Evolutionary conservation across 352 stramenopile species (phyloP), one percentile per base, ranked within the genome.

Genomic region (Pythium monospermum): DNA sequence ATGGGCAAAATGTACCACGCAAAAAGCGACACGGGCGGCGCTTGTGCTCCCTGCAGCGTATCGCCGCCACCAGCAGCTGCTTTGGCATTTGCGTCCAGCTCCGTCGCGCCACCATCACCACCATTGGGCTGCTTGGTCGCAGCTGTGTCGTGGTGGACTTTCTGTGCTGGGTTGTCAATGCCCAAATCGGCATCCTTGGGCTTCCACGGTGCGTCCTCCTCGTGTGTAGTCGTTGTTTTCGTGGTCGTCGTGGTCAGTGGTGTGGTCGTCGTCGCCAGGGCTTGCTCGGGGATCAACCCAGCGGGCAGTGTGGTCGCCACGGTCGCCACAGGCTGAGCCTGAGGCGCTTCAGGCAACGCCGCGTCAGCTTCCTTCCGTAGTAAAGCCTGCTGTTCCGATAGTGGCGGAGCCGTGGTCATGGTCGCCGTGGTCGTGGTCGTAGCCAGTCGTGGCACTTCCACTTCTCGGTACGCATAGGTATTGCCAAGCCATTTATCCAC

Each of bases 1-100:
- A 92, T 64, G 0, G 81, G 81, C 31, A 92, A 45, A 38, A 88
- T 74, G 72, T 92, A 92, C 81, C 76, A 92, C 30, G 69, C 72
- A 44, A 90, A 90, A 8, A 92, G 61, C 33, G 76, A 81, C 36
- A 90, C 65, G n/a, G 62, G 72, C 43, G 81, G 78, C 23, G 73
- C 75, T 18, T 45, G 66, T 41, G 70, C 66, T 3, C 61, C 59
- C 51, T 85, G 66, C 2, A 87, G 56, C 8, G 53, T 49, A 21
- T 67, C 54, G 39, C 61, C 68, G 32, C 76, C 60, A n/a, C n/a
- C n/a, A n/a, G n/a, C n/a, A n/a, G n/a, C n/a, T 40, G 45, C 54
- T 33, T 74, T 71, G 31, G 59, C 42, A 42, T 80, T 63, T 15
- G 49, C 50, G 55, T 80, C 71, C 21, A 59, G 25, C 12, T 40